Evolutionary conservation across 2,329 filamentous ascomycete species (phyloP), one percentile per base, ranked within the genome.

Genomic region (Xylariaceae sp.): DNA sequence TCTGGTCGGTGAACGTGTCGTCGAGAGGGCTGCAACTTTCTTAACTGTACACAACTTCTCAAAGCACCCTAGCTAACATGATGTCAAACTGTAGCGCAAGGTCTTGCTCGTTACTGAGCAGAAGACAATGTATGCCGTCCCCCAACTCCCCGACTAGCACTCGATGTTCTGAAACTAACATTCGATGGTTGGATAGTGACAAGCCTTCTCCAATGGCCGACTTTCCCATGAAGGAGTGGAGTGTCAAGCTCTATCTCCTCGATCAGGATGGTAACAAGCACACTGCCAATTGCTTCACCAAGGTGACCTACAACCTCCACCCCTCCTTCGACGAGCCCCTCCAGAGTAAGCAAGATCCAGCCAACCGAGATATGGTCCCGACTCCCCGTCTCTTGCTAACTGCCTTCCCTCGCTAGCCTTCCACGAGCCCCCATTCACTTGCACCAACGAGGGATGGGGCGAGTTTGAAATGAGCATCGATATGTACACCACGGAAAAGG

Each of bases 381-480:
- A 24, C 6, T 11, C 7, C 11, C 11, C 6, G 7, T 7, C 21
- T 12, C 18, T 12, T 14, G 14, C 46, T 56, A 31, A 61, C 43
- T 11, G 3, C 16, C 11, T 11, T 13, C 2, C 3, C 18, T 17
- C 6, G 26, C 15, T 51, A 92, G 86, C 78, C 16, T 84, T 95
- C 69, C 83, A 81, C 59, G 82, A 85, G 50, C 78, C 88, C 0
- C 92, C 92, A 0, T 98, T 97, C 69, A 76, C 75, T 50, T 94
- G 94, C 64, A 73, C 80, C 48, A 94, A 98, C 65, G 86, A 96
- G 66, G 92, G 92, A 52, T 98, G 92, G 92, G 92, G 92, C 57
- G 92, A 97, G 68, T 98, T 98, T 62, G 92, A 97, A 61, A 90
- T 98, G 81, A 74, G 72, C 33, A 92, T 97, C 56, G 79, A 85